Base-by-base conservation (phyloP, 192 early-diverging fungal species). In the Coemansia sp. region DNA sequence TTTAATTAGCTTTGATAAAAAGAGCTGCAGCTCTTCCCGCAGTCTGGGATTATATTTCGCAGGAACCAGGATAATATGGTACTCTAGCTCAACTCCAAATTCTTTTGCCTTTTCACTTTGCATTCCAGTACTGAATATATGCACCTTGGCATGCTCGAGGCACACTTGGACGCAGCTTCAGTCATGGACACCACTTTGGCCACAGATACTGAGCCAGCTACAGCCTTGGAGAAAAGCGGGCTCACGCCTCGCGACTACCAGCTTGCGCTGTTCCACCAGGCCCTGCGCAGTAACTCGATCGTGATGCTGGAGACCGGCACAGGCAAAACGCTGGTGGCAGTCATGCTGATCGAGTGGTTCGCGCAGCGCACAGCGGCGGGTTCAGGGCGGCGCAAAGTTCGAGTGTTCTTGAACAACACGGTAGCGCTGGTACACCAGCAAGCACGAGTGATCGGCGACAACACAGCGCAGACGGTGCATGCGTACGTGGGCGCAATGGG, bases 291-390 rank as follows among this genome's bases (percentile, higher is more conserved):
- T 2, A 98, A 98, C 75, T 83, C 93, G 29, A 91, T 98, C 52
- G 90, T 91, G 0, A 89, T 98, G 6, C 76, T 98, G 59, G 91
- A 94, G 69, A 98, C 96, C 0, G 96, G 96, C 9, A 89, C 88
- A 13, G 96, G 96, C 18, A 97, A 98, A 68, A 98, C 96, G 11
- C 77, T 98, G 1, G 89, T 95, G 18, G 86, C 94, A 2, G 87
- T 90, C 54, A 81, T 96, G 85, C 82, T 98, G 19, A 89, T 97
- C 48, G 87, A 90, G 69, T 85, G 94, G 68, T 85, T 91, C 66
- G 72, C 78, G 5, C 69, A 72, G 47, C 73, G 69, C 18, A 62
- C 65, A 16, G 29, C 59, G n/a, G 47, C 43, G 10, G 20, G 53
- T 16, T 20, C 43, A 5, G 16, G 48, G 51, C 27, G 66, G 12